Evolutionary conservation across 345 rosid species (phyloP).

Genomic region (Schrenkiella parvula): DNA sequence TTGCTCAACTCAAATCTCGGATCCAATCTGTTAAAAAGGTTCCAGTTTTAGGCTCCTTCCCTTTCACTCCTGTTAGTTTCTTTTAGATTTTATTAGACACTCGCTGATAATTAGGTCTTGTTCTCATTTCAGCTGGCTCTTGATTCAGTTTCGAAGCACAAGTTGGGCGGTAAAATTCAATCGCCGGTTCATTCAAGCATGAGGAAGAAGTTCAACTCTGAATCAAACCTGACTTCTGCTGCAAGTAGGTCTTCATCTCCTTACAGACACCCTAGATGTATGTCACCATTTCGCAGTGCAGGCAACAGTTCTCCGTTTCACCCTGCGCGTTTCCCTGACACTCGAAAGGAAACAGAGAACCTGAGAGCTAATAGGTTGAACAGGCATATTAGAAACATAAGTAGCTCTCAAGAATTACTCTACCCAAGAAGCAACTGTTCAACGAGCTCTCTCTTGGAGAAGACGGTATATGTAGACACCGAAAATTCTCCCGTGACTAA

Average conservation of each 20-base stretch:
- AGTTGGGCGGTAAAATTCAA: slow-evolving; percentile 35
- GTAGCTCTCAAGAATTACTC: slow-evolving; percentile 50
- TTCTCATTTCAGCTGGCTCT: slow-evolving; percentile 43
- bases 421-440: slow-evolving; percentile 30
- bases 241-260: slow-evolving; percentile 54
- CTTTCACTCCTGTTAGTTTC: background rate
- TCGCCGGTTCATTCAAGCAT: slow-evolving; percentile 38
- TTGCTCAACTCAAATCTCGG: slow-evolving; percentile 38
- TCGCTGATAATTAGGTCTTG: background rate
- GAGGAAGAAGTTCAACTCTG: slow-evolving; percentile 37
- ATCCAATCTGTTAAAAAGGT: slow-evolving; percentile 53
- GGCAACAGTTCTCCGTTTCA: slow-evolving; percentile 51
- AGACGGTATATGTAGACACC: slow-evolving; percentile 60
- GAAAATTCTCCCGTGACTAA: slow-evolving; percentile 24
- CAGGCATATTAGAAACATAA: slow-evolving; percentile 37
- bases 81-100: background rate
- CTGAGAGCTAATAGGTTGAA: slow-evolving; percentile 41
- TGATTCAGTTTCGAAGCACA: slow-evolving; percentile 40
- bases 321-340: slow-evolving; percentile 43
- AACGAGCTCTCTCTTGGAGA: slow-evolving; percentile 49
- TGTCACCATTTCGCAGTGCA: slow-evolving; percentile 54
- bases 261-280: slow-evolving; percentile 40
- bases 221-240: slow-evolving; percentile 38
- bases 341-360: slow-evolving; percentile 56
- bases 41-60: slow-evolving; percentile 8